Conservation (phyloP, 2,329 filamentous ascomycete genomes). For the Fusarium falciforme region DNA sequence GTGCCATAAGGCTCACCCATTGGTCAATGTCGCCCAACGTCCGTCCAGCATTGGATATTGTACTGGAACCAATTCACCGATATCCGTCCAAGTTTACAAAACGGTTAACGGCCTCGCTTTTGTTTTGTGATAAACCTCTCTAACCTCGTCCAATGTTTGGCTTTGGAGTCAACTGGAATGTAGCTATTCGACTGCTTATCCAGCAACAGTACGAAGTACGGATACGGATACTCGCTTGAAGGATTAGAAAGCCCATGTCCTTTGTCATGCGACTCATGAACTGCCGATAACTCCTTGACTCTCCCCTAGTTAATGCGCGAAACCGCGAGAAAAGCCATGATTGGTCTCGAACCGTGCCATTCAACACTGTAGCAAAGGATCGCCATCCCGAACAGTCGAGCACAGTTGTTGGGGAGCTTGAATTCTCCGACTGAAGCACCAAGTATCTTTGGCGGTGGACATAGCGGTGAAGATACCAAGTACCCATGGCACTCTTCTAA, state of each 20-base stretch:
- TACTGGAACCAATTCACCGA: neutral
- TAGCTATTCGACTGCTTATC: neutral
- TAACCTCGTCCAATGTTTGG: neutral
- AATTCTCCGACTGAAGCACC: constrained; percentile 4
- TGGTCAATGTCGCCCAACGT: neutral
- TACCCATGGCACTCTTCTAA: constrained; percentile 15
- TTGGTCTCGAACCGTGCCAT: neutral
- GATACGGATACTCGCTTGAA: neutral
- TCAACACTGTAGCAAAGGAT: constrained; percentile 2
- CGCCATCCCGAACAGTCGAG: neutral
- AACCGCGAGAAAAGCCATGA: neutral
- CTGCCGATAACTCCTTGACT: neutral
- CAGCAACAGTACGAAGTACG: neutral
- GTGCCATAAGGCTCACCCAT: neutral
- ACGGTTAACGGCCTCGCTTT: neutral
- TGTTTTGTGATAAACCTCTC: neutral
- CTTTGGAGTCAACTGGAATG: neutral
- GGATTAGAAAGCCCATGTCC: neutral
- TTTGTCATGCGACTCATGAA: constrained; percentile 1
- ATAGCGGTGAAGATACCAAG: constrained; percentile 34
- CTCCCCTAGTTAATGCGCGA: neutral
- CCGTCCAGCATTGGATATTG: neutral
- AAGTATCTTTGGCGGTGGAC: constrained; percentile 30
- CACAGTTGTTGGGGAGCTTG: constrained; percentile 12
- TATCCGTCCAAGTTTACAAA: neutral